Evolutionary conservation across 805 yeast species (phyloP), one percentile per base, ranked within the genome.

Genomic region (Nematodospora valgi): DNA sequence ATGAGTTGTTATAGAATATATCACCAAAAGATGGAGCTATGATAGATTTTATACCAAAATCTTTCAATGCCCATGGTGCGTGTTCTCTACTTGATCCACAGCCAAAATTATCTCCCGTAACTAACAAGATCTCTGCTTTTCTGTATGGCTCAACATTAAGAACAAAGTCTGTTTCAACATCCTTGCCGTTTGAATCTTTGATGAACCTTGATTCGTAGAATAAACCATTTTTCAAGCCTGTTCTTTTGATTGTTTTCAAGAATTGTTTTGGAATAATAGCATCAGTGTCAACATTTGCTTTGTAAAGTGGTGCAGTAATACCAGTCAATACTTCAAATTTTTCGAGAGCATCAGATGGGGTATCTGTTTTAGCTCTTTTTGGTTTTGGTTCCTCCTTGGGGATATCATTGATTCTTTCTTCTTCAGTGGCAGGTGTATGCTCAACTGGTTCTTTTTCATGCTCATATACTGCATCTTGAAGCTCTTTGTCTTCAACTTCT

Each of bases 21-120:
- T 93, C 98, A 61, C 98, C 98, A 51, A 91, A 93, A 0, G 97
- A 88, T 39, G 98, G 98, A 5, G 98, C 98, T 61, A 93, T 89
- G 55, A 93, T 85, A 45, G 91, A 82, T 62, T 85, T 82, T 62
- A 93, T 88, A 63, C 98, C 98, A 54, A 93, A 93, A 66, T 93
- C 98, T 54, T 88, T 89, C 48, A 93, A 74, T 2, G 98, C 98
- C 98, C 98, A 93, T 39, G 98, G 98, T 22, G 98, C 98, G 56
- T 93, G 98, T 64, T 93, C 98, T 76, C 98, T 86, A 2, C 97
- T 89, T 26, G 97, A 89, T 54, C 98, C 98, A 71, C 98, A 93
- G 48, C 98, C 98, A 58, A 93, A 93, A 72, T 93, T 93, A 58
- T 86, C 95, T 60, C 98, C 98, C 27, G 94, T 80, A 41, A 88